Conservation (phyloP, 2,329 filamentous ascomycete species). For the Alternaria dauci region DNA sequence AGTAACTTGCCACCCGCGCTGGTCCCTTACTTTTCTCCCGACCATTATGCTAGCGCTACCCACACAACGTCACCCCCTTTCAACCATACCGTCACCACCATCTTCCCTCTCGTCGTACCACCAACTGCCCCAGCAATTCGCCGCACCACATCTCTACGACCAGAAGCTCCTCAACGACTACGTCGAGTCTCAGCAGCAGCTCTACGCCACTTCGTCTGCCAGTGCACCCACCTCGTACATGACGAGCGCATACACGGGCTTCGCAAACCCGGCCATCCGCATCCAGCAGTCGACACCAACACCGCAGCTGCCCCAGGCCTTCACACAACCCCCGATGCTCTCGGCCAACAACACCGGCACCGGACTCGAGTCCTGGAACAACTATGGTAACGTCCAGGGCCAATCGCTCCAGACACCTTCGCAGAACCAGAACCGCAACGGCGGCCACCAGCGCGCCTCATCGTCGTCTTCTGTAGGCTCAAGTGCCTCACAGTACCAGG, state of each 20-base stretch:
- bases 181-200: conserved; percentile 46
- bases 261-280: conserved; percentile 50
- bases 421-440: conserved; percentile 36
- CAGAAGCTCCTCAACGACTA: conserved; percentile 51
- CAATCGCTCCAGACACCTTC: conserved; percentile 47
- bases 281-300: conserved; percentile 53
- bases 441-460: conserved; percentile 50
- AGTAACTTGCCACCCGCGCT: conserved; percentile 49
- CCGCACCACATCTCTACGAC: conserved; percentile 40
- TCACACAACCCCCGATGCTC: conserved; percentile 45
- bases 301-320: conserved; percentile 42
- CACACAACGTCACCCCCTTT: conserved; percentile 49
- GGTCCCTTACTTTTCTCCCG: conserved; percentile 41
- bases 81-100: conserved; percentile 43
- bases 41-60: conserved; percentile 50
- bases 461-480: conserved; percentile 53
- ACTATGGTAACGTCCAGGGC: conserved; percentile 42
- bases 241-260: conserved; percentile 44
- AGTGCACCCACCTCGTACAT: conserved; percentile 41
- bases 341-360: conserved; percentile 34
- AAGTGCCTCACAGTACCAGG: conserved; percentile 46
- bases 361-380: conserved; percentile 45
- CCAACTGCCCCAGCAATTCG: conserved; percentile 34
- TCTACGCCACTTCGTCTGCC: conserved; percentile 29
- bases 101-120: conserved; percentile 42